phyloP scores from a whole-genome alignment of 2,329 filamentous ascomycete genomes.

The Cercospora nicotianae region DNA sequence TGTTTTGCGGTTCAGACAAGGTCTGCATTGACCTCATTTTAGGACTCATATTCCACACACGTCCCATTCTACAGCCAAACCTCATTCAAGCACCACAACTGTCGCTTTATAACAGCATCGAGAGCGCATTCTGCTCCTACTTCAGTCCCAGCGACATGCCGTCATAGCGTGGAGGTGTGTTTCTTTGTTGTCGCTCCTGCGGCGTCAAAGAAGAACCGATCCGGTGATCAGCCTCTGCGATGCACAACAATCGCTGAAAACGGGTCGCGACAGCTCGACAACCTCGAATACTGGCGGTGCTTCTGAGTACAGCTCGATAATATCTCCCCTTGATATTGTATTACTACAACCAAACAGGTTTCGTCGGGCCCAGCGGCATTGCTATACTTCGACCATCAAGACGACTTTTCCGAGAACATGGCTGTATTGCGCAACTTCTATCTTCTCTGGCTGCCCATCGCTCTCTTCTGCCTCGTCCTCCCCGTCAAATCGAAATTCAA shows the following conservation, averaged over 20 bases:
- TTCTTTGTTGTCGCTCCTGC: background rate
- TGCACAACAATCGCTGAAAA: constrained; percentile 18
- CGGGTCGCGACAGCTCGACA: constrained; percentile 5
- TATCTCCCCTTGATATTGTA: background rate
- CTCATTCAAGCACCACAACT: background rate
- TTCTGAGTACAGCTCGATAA: background rate
- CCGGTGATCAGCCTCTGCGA: constrained; percentile 8
- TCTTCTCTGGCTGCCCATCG: constrained; percentile 21
- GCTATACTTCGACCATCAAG: background rate
- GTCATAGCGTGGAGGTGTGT: background rate
- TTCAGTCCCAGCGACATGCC: background rate
- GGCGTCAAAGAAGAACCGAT: constrained; percentile 7
- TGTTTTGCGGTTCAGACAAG: background rate
- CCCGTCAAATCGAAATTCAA: constrained; percentile 3
- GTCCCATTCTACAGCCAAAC: background rate
- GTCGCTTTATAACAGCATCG: background rate
- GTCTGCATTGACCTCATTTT: background rate
- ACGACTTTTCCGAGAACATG: background rate
- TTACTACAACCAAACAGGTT: background rate
- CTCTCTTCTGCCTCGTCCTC: constrained; percentile 9
- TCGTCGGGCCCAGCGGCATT: background rate
- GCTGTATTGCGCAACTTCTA: constrained; percentile 11
- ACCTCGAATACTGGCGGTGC: background rate
- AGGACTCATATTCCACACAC: background rate
- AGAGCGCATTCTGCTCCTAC: background rate